These are phyloP conservation scores for Aspergillus quadricinctus DNA, from an alignment of 2,329 filamentous ascomycete species.

Conservation along the genomic window DNA sequence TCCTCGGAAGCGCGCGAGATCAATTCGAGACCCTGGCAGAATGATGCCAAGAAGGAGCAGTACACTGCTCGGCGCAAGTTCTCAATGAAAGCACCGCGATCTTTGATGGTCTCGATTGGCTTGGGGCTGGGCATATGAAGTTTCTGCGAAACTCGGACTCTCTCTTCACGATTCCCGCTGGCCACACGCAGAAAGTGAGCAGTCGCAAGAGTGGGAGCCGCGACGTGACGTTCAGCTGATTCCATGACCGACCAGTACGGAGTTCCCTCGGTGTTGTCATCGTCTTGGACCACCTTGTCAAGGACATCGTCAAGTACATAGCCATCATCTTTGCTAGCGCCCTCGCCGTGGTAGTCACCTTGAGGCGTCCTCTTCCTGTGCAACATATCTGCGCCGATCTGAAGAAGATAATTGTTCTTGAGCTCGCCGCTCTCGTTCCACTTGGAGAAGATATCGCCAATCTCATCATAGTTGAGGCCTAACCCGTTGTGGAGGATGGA, in stretches of 20 bases:
- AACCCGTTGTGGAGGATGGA: conserved; percentile 57
- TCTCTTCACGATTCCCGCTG: conserved; percentile 57
- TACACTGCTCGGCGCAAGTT: conserved; percentile 60
- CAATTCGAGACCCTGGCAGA: conserved; percentile 62
- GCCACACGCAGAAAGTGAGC: conserved; percentile 62
- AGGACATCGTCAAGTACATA: conserved; percentile 59
- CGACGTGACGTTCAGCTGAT: conserved; percentile 57
- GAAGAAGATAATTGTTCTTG: conserved; percentile 57
- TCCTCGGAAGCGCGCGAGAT: conserved; percentile 56
- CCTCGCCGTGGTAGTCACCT: conserved; percentile 32
- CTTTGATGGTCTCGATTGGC: conserved; percentile 26
- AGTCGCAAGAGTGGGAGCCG: conserved; percentile 59
- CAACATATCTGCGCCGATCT: conserved; percentile 60
- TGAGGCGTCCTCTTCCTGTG: conserved; percentile 44
- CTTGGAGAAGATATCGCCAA: conserved; percentile 54
- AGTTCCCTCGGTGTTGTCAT: conserved; percentile 63
- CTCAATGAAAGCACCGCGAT: conserved; percentile 49
- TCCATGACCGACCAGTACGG: conserved; percentile 63
- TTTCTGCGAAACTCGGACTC: conserved; percentile 50
- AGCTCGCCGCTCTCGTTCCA: conserved; percentile 61
- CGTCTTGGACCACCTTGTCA: conserved; percentile 69
- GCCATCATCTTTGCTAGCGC: conserved; percentile 30
- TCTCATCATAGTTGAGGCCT: conserved; percentile 56
- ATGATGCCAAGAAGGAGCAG: conserved; percentile 57
- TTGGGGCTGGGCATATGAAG: conserved; percentile 40